Base-by-base conservation (phyloP, 2,329 filamentous ascomycete species). In the Malbranchea zuffiana region DNA sequence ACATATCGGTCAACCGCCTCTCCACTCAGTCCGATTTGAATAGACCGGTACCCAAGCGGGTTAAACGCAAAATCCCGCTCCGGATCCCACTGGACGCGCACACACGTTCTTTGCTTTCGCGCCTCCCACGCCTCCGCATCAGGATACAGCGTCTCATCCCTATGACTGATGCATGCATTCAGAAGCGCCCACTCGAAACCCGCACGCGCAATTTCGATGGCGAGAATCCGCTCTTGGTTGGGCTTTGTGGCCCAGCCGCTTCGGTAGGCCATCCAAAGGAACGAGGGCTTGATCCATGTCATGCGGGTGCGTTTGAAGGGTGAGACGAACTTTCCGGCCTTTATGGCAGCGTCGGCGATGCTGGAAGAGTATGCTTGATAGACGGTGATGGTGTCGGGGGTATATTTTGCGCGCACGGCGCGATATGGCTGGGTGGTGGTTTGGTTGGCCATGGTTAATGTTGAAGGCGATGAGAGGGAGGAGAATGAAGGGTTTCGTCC, bases 241-340 rank as follows among this genome's bases (percentile, higher is more conserved):
- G 51, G 19, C 47, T 78, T 78, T 52, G 62, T 66, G 0, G 69
- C 70, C 57, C 76, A 79, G 11, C 73, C 74, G 13, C 65, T 63
- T 32, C 75, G 72, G 50, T 79, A 78, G 55, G 76, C 68, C 67
- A 77, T 74, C 75, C 75, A 79, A 31, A 62, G 59, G 67, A 73
- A 79, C 41, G 66, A 71, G 0, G 74, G 74, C 48, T 78, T 78
- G 45, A 78, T 68, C 75, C 75, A 78, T 3, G 74, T 78, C 73
- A 76, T 78, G 35, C 74, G 67, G 1, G 54, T 54, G n/a, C 59
- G 57, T 10, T 55, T 61, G 56, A 77, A 78, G 5, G 62, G 55
- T 2, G 69, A 60, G 32, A 66, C 55, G 26, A 79, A 66, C 6
- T 57, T 66, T 47, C 77, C 72, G 2, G 56, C 38, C 3, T 54